phyloP scores from a whole-genome alignment of 495 filamentous ascomycete genomes.

The Xylaria venustula region DNA sequence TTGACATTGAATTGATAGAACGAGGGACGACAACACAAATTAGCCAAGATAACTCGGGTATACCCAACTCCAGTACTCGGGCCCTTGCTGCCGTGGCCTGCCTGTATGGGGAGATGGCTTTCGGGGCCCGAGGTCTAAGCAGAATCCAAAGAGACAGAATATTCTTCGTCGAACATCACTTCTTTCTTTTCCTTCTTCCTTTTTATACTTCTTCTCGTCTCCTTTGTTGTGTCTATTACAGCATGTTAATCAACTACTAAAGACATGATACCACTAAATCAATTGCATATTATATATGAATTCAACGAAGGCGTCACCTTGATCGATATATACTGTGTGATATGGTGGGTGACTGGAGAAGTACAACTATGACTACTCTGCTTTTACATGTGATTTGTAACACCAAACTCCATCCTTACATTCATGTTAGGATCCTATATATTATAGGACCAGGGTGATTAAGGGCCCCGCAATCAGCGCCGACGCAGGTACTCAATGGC shows the following conservation, averaged over 20 bases:
- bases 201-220: background rate
- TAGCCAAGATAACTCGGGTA: background rate
- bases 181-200: background rate
- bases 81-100: background rate
- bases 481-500: no score
- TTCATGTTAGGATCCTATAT: no score
- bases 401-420: no score
- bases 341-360: no score
- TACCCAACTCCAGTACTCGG: background rate
- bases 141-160: background rate
- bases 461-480: no score
- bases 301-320: conserved; percentile 5
- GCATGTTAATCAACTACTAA: conserved; percentile 17
- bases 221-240: conserved; percentile 3
- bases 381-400: no score
- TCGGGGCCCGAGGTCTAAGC: background rate
- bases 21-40: background rate
- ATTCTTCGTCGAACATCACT: background rate
- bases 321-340: conserved; percentile 1
- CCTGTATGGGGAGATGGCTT: background rate
- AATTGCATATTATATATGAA: conserved; percentile 14
- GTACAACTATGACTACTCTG: no score
- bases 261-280: conserved; percentile 16
- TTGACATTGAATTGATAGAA: conserved; percentile 10
- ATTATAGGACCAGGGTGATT: no score